phyloP scores from a whole-genome alignment of 768 basidiomycete species.

The Russula vinacea region DNA sequence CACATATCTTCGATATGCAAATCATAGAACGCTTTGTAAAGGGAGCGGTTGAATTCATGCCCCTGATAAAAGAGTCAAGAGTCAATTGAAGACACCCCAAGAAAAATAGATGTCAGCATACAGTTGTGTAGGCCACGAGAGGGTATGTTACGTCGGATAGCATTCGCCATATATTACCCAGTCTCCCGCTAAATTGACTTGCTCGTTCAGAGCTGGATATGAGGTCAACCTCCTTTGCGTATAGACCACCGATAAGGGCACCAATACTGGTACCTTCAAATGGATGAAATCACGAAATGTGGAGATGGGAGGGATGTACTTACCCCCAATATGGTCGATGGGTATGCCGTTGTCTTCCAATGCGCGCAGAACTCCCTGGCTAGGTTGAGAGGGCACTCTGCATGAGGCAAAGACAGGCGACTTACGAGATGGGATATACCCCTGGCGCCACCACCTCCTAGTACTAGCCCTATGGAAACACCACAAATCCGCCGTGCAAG shows the following conservation, averaged over 20 bases:
- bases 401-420: constrained; percentile 39
- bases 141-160: constrained; percentile 93
- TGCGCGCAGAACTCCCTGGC: constrained; percentile 86
- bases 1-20: constrained; percentile 98
- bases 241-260: constrained; percentile 87
- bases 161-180: constrained; percentile 93
- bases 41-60: constrained; percentile 90
- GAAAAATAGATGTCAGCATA: constrained; percentile 33
- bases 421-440: constrained; percentile 71
- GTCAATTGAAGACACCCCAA: constrained; percentile 8
- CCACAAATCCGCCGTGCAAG: constrained; percentile 90
- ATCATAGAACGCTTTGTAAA: constrained; percentile 95
- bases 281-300: constrained; percentile 5
- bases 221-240: constrained; percentile 91
- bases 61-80: constrained; percentile 60
- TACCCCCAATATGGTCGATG: constrained; percentile 88
- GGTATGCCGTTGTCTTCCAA: constrained; percentile 90
- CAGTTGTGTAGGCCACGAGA: constrained; percentile 88
- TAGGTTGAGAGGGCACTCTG: constrained; percentile 19
- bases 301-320: constrained; percentile 18
- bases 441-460: constrained; percentile 96
- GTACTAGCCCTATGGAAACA: constrained; percentile 86
- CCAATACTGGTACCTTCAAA: constrained; percentile 80
- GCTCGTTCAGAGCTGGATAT: constrained; percentile 80
- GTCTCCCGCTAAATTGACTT: constrained; percentile 87